Conservation (phyloP, 2,329 filamentous ascomycete genomes). For the Acephala macrosclerotiorum region DNA sequence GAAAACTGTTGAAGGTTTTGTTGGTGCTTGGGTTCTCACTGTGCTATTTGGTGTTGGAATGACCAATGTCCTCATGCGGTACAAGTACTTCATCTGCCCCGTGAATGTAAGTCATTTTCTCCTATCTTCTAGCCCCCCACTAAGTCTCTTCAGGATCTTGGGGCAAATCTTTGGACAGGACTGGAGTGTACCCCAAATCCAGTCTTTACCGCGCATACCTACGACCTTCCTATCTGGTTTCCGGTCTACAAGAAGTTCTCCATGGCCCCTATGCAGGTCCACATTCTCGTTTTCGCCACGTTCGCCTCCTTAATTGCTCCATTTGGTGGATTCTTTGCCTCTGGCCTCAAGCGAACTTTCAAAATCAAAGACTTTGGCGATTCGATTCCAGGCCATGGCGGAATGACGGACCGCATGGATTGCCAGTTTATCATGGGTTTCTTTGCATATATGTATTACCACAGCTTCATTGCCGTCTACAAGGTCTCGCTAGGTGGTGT, state of each 20-base stretch:
- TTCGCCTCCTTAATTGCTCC: slow-evolving; percentile 97
- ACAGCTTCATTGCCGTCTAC: slow-evolving; percentile 92
- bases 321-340: slow-evolving; percentile 98
- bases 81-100: slow-evolving; percentile 98
- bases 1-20: slow-evolving; percentile 98
- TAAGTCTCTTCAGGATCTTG: slow-evolving; percentile 68
- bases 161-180: slow-evolving; percentile 90
- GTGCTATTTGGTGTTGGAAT: slow-evolving; percentile 83
- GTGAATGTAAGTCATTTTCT: slow-evolving; percentile 70
- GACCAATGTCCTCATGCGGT: slow-evolving; percentile 85
- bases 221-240: slow-evolving; percentile 75
- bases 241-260: slow-evolving; percentile 77
- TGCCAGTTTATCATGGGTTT: slow-evolving; percentile 99
- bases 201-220: slow-evolving; percentile 82
- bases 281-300: slow-evolving; percentile 87
- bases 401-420: slow-evolving; percentile 99
- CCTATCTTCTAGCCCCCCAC: not conserved
- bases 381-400: slow-evolving; percentile 95
- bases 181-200: slow-evolving; percentile 91
- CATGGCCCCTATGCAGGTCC: slow-evolving; percentile 89
- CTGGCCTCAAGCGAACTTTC: slow-evolving; percentile 96
- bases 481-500: slow-evolving; percentile 86
- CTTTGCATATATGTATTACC: slow-evolving; percentile 98
- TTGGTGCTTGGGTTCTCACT: slow-evolving; percentile 96
- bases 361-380: slow-evolving; percentile 99